Evolutionary conservation across 495 filamentous ascomycete genomes (phyloP).

Genomic region (Pyrenopolyporus hunteri): DNA sequence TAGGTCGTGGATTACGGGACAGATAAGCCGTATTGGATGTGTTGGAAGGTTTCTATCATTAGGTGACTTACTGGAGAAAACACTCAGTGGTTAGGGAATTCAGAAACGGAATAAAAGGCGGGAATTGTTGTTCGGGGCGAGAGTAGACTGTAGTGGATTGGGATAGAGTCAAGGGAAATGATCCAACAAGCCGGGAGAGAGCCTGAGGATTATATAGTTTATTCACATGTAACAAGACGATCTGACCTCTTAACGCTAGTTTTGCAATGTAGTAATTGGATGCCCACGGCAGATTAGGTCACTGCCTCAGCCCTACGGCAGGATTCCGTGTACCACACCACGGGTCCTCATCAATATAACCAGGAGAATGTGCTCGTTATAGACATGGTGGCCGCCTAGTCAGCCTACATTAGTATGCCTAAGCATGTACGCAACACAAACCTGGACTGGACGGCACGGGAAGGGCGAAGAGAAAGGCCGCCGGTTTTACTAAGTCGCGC

Average conservation of each 20-base stretch:
- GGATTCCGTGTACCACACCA: slow-evolving; percentile 35
- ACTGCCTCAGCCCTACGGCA: slow-evolving; percentile 38
- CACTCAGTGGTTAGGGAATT: background rate
- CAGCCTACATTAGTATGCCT: slow-evolving; percentile 23
- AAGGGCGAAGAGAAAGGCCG: background rate
- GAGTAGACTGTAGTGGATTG: slow-evolving; percentile 5
- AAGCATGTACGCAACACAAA: slow-evolving; percentile 2
- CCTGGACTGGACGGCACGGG: background rate
- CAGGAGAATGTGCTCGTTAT: slow-evolving; percentile 20
- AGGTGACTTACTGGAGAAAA: background rate
- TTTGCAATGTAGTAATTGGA: slow-evolving; percentile 30
- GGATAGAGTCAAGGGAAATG: slow-evolving; percentile 9
- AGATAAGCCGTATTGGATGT: slow-evolving; percentile 7
- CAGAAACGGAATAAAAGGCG: background rate
- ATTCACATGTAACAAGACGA: slow-evolving; percentile 18
- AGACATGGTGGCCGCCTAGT: slow-evolving; percentile 5
- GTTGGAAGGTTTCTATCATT: background rate
- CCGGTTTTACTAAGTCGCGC: background rate
- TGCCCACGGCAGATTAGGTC: slow-evolving; percentile 28
- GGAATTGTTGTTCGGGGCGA: background rate
- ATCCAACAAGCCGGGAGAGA: slow-evolving; percentile 5
- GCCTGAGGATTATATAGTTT: slow-evolving; percentile 30
- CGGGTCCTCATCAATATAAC: slow-evolving; percentile 20
- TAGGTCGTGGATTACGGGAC: no score
- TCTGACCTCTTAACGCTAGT: slow-evolving; percentile 5